These are phyloP conservation scores for Endogone sp. DNA, from an alignment of 192 early-diverging fungal species.

Conservation along the genomic window DNA sequence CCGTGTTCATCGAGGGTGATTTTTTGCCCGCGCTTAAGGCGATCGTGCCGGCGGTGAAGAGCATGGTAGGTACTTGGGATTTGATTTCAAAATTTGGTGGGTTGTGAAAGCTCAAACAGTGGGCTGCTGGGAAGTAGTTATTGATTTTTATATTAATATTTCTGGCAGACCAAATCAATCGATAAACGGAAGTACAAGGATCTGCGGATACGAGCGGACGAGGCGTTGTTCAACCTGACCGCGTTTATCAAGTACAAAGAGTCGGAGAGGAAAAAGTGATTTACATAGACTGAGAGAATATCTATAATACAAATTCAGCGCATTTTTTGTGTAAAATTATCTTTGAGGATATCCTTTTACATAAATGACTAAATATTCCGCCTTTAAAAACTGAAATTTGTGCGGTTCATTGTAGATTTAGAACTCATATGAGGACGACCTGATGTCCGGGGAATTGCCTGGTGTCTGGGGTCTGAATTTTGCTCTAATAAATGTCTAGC, in stretches of 20 bases:
- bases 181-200: slow-evolving; percentile 68
- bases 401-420: too few species aligned
- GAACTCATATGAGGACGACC: too few species aligned
- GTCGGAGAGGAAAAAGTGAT: slow-evolving; percentile 53
- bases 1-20: slow-evolving; percentile 74
- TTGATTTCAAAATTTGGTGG: not conserved
- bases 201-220: slow-evolving; percentile 75
- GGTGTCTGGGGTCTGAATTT: too few species aligned
- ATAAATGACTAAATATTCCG: too few species aligned
- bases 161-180: slow-evolving; percentile 39
- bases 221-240: slow-evolving; percentile 72
- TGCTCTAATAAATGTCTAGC: too few species aligned
- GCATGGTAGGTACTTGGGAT: slow-evolving; percentile 41
- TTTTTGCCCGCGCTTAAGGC: slow-evolving; percentile 56
- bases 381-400: too few species aligned
- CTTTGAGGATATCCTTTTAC: too few species aligned
- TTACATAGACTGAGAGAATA: too few species aligned
- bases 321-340: too few species aligned
- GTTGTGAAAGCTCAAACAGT: not conserved
- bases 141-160: not conserved
- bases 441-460: too few species aligned
- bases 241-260: slow-evolving; percentile 90
- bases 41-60: slow-evolving; percentile 41
- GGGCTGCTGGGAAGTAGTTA: not conserved
- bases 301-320: too few species aligned